phyloP scores from a whole-genome alignment of 73 alveolate genomes.

The Tetrahymena malaccensis region DNA sequence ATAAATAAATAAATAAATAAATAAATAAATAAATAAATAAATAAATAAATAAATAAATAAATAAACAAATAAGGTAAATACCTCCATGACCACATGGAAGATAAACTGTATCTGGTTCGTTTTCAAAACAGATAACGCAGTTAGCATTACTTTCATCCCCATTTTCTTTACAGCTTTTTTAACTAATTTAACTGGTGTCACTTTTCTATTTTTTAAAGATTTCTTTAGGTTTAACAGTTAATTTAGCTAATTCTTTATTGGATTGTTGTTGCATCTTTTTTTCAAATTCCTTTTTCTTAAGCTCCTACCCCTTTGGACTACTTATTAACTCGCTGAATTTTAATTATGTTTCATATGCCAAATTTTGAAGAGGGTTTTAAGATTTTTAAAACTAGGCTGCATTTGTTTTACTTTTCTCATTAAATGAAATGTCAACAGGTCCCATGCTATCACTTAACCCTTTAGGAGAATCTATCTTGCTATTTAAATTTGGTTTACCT shows the following conservation, averaged over 20 bases:
- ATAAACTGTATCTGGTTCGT: not conserved
- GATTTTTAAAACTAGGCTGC: not conserved
- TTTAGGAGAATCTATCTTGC: not conserved
- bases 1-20: not conserved
- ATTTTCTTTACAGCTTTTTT: not conserved
- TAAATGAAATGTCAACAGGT: not conserved
- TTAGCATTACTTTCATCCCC: not conserved
- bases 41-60: not conserved
- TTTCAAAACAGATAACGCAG: not conserved
- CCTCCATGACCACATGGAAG: not conserved
- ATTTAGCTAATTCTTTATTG: not conserved
- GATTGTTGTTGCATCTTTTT: not conserved
- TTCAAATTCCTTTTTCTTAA: not conserved
- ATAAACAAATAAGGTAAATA: not conserved
- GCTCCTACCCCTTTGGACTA: not conserved
- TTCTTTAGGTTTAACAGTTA: not conserved
- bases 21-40: not conserved
- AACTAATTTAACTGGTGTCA: not conserved
- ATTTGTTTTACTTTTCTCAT: not conserved
- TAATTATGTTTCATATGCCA: not conserved
- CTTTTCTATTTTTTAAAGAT: not conserved
- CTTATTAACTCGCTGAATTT: not conserved
- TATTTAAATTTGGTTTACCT: not conserved
- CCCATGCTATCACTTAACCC: not conserved
- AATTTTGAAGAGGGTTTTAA: not conserved